These are phyloP conservation scores for Trichoderma cornu-damae DNA, from an alignment of 2,329 filamentous ascomycete genomes.

Conservation along the genomic window DNA sequence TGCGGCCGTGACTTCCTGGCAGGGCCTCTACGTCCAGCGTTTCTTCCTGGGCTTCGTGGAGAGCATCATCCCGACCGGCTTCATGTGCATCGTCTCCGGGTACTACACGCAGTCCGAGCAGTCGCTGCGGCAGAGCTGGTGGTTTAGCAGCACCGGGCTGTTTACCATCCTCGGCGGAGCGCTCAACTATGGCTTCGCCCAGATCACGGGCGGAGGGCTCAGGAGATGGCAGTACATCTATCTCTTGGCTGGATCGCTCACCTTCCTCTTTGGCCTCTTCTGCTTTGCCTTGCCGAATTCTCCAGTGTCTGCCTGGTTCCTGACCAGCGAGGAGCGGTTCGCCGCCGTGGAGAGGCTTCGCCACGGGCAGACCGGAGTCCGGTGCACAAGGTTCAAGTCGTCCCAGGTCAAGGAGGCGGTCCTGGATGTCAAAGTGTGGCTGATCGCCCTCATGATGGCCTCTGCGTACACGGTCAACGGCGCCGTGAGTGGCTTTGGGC, in stretches of 20 bases:
- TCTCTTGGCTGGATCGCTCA: constrained; percentile 58
- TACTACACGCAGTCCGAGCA: constrained; percentile 64
- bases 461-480: constrained; percentile 68
- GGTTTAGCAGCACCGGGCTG: constrained; percentile 57
- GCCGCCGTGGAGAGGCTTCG: constrained; percentile 60
- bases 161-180: constrained; percentile 59
- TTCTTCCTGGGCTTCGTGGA: constrained; percentile 62
- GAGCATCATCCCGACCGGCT: constrained; percentile 59
- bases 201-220: constrained; percentile 50
- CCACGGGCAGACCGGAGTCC: constrained; percentile 57
- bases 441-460: constrained; percentile 63
- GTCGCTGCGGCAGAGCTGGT: constrained; percentile 59
- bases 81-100: constrained; percentile 58
- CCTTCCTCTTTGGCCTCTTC: constrained; percentile 57
- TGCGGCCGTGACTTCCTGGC: constrained; percentile 58
- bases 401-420: constrained; percentile 54
- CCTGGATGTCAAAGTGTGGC: constrained; percentile 57
- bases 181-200: constrained; percentile 63
- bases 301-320: constrained; percentile 63
- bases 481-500: constrained; percentile 65
- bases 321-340: constrained; percentile 56
- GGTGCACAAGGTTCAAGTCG: constrained; percentile 56
- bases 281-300: constrained; percentile 64
- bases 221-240: constrained; percentile 68
- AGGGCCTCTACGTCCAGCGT: constrained; percentile 60